Conservation (phyloP, 495 filamentous ascomycete genomes). For the Usnea hakonensis region DNA sequence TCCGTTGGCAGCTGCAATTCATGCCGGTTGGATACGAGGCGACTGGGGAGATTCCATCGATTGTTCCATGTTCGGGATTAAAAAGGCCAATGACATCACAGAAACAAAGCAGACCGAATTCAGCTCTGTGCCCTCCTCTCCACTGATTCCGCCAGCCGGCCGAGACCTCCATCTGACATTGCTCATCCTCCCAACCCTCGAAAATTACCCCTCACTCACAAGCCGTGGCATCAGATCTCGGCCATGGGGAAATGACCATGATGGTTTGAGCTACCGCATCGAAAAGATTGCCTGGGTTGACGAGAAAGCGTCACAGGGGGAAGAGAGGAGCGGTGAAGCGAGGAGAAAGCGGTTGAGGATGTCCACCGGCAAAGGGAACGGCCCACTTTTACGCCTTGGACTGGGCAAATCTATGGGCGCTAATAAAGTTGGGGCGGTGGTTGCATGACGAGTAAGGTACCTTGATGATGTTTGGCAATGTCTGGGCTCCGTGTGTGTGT, state of each 20-base stretch:
- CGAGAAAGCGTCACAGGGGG: constrained; percentile 55
- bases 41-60: constrained; percentile 75
- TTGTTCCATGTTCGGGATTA: constrained; percentile 57
- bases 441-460: background rate
- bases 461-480: background rate
- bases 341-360: constrained; percentile 50
- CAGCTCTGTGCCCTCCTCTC: constrained; percentile 28
- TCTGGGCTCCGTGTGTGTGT: too few relatives aligned
- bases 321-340: constrained; percentile 55
- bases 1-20: constrained; percentile 84
- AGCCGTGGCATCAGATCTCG: constrained; percentile 74
- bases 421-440: constrained; percentile 4
- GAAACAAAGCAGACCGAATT: background rate
- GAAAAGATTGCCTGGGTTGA: constrained; percentile 73
- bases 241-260: constrained; percentile 59
- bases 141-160: constrained; percentile 40
- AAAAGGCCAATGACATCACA: constrained; percentile 7
- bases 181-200: constrained; percentile 69
- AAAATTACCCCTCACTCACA: constrained; percentile 64
- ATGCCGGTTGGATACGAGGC: constrained; percentile 84
- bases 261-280: constrained; percentile 86
- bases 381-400: background rate
- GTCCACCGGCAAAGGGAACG: background rate
- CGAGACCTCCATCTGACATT: constrained; percentile 79
- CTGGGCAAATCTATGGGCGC: constrained; percentile 1